Percentiles rank a stretch among this genome's conserved stretches.
Evolutionary conservation across 306 rosid species (phyloP).

Genomic region (Cucumis melo): DNA sequence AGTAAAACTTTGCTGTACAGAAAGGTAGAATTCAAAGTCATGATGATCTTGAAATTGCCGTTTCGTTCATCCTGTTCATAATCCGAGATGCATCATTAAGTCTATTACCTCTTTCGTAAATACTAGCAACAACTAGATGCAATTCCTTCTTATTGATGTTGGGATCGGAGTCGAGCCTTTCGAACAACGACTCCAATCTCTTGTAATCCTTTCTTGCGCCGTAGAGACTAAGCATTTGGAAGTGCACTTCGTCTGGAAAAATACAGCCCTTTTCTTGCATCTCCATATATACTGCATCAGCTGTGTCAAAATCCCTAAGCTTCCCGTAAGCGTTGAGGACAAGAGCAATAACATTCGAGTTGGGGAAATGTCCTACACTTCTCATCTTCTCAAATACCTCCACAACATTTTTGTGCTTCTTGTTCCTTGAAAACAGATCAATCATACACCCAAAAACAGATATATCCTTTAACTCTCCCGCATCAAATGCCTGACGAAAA

Average conservation of each 20-base stretch:
- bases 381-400: constrained; percentile 93
- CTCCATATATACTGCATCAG: constrained; percentile 55
- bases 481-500: constrained; percentile 72
- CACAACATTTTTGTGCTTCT: constrained; percentile 42
- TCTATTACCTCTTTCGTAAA: constrained; percentile 65
- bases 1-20: not conserved
- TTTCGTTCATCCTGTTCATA: constrained; percentile 47
- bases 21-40: constrained; percentile 1
- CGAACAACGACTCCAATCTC: constrained; percentile 49
- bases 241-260: constrained; percentile 74
- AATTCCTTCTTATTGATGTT: constrained; percentile 80
- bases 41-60: constrained; percentile 5
- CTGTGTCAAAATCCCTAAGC: constrained; percentile 60
- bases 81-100: constrained; percentile 65
- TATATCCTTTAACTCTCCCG: constrained; percentile 68
- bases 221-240: constrained; percentile 71
- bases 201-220: constrained; percentile 58
- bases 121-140: constrained; percentile 68
- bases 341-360: constrained; percentile 64
- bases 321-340: constrained; percentile 87
- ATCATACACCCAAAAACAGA: constrained; percentile 68
- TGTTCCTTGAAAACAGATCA: constrained; percentile 59
- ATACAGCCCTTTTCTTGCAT: constrained; percentile 78
- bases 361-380: constrained; percentile 61
- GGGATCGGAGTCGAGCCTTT: constrained; percentile 57